These are phyloP conservation scores for Kodamaea suecica DNA, from an alignment of 1,139 yeast species.

Conservation along the genomic window DNA sequence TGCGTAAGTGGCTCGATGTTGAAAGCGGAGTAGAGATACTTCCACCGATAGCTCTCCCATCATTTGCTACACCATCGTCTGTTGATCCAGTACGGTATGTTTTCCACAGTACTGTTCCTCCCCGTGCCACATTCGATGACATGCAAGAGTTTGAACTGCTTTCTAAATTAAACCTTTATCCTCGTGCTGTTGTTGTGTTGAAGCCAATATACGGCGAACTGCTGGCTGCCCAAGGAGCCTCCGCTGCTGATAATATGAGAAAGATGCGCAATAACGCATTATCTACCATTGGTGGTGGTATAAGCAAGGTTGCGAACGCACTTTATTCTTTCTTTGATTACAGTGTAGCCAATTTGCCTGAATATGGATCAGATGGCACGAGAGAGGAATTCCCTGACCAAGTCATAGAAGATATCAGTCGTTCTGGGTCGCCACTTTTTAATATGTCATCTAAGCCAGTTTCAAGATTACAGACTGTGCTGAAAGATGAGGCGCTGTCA, in stretches of 20 bases:
- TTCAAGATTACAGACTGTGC: conserved; percentile 22
- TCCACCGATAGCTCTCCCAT: conserved; percentile 28
- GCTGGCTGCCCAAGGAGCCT: conserved; percentile 1
- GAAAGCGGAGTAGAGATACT: conserved; percentile 46
- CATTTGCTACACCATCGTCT: conserved; percentile 35
- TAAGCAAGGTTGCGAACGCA: conserved; percentile 28
- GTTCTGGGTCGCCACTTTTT: conserved; percentile 3
- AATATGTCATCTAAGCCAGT: neutral
- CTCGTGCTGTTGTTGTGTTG: conserved; percentile 64
- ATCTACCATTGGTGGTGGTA: neutral
- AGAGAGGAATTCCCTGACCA: neutral
- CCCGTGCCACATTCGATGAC: conserved; percentile 39
- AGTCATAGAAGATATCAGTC: conserved; percentile 5
- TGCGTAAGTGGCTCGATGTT: conserved; percentile 60
- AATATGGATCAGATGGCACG: neutral
- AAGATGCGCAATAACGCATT: conserved; percentile 13
- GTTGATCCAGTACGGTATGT: conserved; percentile 36
- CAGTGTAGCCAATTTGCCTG: neutral
- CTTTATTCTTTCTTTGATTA: conserved; percentile 40
- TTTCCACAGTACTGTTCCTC: conserved; percentile 38
- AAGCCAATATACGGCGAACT: conserved; percentile 46
- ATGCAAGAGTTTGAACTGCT: conserved; percentile 53
- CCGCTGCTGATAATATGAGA: conserved; percentile 11
- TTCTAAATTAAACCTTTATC: conserved; percentile 49
- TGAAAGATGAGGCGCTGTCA: conserved; percentile 7